Conservation (phyloP, 1,284 basidiomycete genomes). For the Afroboletus lepidellus region DNA sequence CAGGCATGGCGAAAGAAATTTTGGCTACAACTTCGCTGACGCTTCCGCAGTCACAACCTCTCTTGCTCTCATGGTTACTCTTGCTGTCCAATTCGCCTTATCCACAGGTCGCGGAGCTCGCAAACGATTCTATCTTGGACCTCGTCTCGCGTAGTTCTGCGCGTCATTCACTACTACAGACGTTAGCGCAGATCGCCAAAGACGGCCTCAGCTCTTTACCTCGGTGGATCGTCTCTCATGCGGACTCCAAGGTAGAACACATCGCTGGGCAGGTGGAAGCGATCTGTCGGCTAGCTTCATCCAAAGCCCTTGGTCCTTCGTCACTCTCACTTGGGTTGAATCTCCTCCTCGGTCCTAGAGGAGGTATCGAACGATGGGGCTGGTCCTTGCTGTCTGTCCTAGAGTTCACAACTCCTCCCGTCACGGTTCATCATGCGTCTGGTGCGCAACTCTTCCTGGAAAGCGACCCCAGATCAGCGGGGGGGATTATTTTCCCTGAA, state of each 20-base stretch:
- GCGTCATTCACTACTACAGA: slow-evolving; percentile 49
- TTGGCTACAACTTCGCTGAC: slow-evolving; percentile 55
- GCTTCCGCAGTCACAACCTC: slow-evolving; percentile 60
- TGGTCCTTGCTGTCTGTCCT: slow-evolving; percentile 78
- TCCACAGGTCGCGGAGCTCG: slow-evolving; percentile 29
- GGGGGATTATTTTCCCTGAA: slow-evolving; percentile 53
- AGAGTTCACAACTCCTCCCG: slow-evolving; percentile 60
- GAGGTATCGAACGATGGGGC: slow-evolving; percentile 87
- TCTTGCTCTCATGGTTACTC: slow-evolving; percentile 65
- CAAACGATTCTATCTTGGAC: slow-evolving; percentile 45
- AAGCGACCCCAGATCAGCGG: slow-evolving; percentile 37
- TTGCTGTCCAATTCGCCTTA: slow-evolving; percentile 42
- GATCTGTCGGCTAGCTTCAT: slow-evolving; percentile 53
- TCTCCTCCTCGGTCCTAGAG: slow-evolving; percentile 74
- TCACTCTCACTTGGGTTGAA: slow-evolving; percentile 57
- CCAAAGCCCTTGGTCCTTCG: slow-evolving; percentile 30
- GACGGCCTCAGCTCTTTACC: slow-evolving; percentile 75
- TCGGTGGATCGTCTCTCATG: slow-evolving; percentile 64
- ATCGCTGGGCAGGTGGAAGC: slow-evolving; percentile 66
- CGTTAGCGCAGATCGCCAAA: slow-evolving; percentile 51
- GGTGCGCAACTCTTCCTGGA: slow-evolving; percentile 61
- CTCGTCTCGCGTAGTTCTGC: slow-evolving; percentile 46
- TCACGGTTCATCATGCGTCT: slow-evolving; percentile 47
- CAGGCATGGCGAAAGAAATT: slow-evolving; percentile 53
- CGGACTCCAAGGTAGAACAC: slow-evolving; percentile 72